phyloP scores from a whole-genome alignment of 495 filamentous ascomycete species.

The Achaetomiella virescens region DNA sequence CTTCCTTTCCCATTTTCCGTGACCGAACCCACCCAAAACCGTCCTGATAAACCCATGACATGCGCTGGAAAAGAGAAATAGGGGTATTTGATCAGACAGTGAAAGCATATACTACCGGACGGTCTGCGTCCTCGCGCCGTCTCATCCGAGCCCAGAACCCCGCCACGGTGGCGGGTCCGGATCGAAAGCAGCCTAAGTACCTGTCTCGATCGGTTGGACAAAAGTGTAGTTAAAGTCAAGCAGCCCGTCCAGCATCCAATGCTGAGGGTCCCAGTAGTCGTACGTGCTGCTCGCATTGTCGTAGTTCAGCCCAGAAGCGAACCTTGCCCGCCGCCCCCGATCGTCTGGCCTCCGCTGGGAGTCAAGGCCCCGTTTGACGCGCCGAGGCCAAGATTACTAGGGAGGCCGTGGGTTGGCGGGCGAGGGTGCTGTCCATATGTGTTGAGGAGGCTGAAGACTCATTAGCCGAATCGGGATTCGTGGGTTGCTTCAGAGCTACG shows the following conservation, averaged over 20 bases:
- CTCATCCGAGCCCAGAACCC: not conserved
- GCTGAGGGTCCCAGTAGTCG: slow-evolving; percentile 82
- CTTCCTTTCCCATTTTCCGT: not conserved
- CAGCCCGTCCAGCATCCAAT: slow-evolving; percentile 83
- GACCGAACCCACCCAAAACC: not conserved
- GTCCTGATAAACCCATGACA: not conserved
- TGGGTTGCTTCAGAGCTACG: slow-evolving; percentile 75
- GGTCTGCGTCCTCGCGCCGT: not conserved
- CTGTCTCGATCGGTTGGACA: slow-evolving; percentile 39
- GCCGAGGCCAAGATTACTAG: slow-evolving; percentile 23
- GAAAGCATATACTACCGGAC: slow-evolving; percentile 7
- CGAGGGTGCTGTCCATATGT: slow-evolving; percentile 48
- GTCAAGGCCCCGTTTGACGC: slow-evolving; percentile 43
- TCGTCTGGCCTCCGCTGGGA: slow-evolving; percentile 36
- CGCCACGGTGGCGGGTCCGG: not conserved
- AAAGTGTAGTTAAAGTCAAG: slow-evolving; percentile 71
- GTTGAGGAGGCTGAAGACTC: slow-evolving; percentile 66
- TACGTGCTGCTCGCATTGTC: slow-evolving; percentile 61
- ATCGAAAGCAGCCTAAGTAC: slow-evolving; percentile 28
- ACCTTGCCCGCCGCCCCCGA: slow-evolving; percentile 34
- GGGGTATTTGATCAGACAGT: slow-evolving; percentile 15
- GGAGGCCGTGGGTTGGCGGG: slow-evolving; percentile 36
- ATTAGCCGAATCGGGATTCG: slow-evolving; percentile 72
- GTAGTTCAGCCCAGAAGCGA: slow-evolving; percentile 43
- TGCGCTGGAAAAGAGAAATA: slow-evolving; percentile 5